Conservation (phyloP, 2,329 filamentous ascomycete species). For the Fusarium sp. region DNA sequence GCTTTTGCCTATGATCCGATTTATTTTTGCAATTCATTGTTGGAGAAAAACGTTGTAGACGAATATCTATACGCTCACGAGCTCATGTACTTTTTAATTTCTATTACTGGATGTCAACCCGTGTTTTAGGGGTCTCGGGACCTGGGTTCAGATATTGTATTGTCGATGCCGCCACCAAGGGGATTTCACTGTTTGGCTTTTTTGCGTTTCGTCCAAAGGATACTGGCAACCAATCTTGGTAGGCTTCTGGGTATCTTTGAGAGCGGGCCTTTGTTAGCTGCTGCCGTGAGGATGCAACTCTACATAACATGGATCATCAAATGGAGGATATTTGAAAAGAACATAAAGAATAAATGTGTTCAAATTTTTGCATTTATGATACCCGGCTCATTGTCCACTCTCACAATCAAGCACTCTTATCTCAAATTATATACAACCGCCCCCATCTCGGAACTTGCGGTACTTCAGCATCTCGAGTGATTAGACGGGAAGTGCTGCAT, state of each 20-base stretch:
- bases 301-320: constrained; percentile 1
- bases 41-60: constrained; percentile 23
- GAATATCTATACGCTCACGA: constrained; percentile 44
- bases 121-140: constrained; percentile 10
- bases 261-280: constrained; percentile 4
- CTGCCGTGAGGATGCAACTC: background rate
- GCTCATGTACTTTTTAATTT: constrained; percentile 47
- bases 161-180: constrained; percentile 11
- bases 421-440: background rate
- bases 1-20: constrained; percentile 29
- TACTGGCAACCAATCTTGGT: constrained; percentile 20
- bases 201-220: constrained; percentile 21
- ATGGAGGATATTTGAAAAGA: constrained; percentile 9
- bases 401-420: background rate
- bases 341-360: background rate
- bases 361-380: constrained; percentile 8
- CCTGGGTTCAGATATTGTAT: background rate
- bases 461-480: background rate
- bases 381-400: background rate
- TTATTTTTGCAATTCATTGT: constrained; percentile 22
- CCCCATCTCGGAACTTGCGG: background rate
- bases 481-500: background rate
- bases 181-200: constrained; percentile 28
- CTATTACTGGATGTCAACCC: constrained; percentile 39
- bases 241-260: constrained; percentile 27